Evolutionary conservation across 225 moss, liverwort and hornwort genomes (phyloP).

Genomic region (Sphagnum tenellum): DNA sequence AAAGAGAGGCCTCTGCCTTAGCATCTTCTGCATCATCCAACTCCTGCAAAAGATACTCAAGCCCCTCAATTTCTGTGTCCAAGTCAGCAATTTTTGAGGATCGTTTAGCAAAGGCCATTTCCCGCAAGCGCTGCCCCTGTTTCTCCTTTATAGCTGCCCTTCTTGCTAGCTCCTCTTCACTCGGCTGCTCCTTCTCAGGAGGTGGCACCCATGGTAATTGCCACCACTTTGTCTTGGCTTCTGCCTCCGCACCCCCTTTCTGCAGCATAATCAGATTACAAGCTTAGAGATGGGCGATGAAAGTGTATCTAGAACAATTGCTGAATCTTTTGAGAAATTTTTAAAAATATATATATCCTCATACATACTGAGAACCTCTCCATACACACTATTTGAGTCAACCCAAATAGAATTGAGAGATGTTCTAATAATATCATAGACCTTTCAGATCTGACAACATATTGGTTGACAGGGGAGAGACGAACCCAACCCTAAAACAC

Average conservation of each 20-base stretch:
- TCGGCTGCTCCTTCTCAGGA: constrained; percentile 74
- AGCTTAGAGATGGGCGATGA: too few species aligned
- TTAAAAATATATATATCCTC: too few species aligned
- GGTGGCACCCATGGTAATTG: constrained; percentile 85
- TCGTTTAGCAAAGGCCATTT: constrained; percentile 95
- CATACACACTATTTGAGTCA: too few species aligned
- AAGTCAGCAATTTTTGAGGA: constrained; percentile 88
- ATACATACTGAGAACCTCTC: too few species aligned
- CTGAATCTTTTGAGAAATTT: too few species aligned
- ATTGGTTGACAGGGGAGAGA: too few species aligned
- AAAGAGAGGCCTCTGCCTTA: constrained; percentile 57
- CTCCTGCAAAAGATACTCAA: constrained; percentile 70
- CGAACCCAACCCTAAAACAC: too few species aligned
- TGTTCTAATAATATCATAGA: too few species aligned
- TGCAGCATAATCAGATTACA: constrained; percentile 15
- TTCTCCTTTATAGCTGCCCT: constrained; percentile 93
- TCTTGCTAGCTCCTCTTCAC: constrained; percentile 87
- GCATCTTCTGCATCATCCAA: constrained; percentile 65
- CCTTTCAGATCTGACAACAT: too few species aligned
- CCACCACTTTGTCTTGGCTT: constrained; percentile 68
- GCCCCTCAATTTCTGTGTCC: constrained; percentile 69
- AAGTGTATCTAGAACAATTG: too few species aligned
- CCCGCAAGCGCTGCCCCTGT: constrained; percentile 86
- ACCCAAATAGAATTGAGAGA: too few species aligned
- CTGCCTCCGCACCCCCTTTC: constrained; percentile 58